These are phyloP conservation scores for Davidsoniella neocaledoniae DNA, from an alignment of 2,329 filamentous ascomycete species.

Conservation along the genomic window DNA sequence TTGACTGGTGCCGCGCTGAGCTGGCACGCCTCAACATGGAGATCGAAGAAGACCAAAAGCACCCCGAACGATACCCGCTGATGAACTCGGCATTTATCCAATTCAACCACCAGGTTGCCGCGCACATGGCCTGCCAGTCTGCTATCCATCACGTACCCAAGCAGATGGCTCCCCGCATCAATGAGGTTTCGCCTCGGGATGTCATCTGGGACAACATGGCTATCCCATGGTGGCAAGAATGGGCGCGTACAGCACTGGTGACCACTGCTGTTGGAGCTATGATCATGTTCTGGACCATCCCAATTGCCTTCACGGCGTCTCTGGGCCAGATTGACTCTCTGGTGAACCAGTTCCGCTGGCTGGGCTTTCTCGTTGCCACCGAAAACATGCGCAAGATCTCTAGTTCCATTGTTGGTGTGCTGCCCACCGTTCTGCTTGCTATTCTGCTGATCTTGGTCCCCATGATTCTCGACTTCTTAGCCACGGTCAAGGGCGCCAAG, in stretches of 20 bases:
- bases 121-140: conserved; percentile 94
- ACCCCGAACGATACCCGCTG: conserved; percentile 70
- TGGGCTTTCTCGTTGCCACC: conserved; percentile 50
- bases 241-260: conserved; percentile 52
- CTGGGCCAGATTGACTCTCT: conserved; percentile 62
- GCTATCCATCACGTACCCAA: conserved; percentile 80
- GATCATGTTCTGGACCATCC: conserved; percentile 77
- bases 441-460: conserved; percentile 70
- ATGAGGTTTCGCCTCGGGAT: conserved; percentile 88
- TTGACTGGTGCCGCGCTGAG: conserved; percentile 77
- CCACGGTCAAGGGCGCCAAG: conserved; percentile 59
- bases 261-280: conserved; percentile 52
- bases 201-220: conserved; percentile 97
- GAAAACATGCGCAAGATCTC: conserved; percentile 42
- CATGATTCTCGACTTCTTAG: conserved; percentile 57
- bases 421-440: conserved; percentile 62
- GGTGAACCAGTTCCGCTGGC: conserved; percentile 47
- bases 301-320: conserved; percentile 73
- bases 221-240: conserved; percentile 83
- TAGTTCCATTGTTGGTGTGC: conserved; percentile 59
- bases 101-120: conserved; percentile 93
- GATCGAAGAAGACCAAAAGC: conserved; percentile 76
- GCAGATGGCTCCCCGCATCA: conserved; percentile 78
- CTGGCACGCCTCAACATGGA: conserved; percentile 77
- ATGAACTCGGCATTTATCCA: conserved; percentile 98